These are phyloP conservation scores for Nakazawaea anatomiae DNA, from an alignment of 805 yeast species.

Conservation along the genomic window DNA sequence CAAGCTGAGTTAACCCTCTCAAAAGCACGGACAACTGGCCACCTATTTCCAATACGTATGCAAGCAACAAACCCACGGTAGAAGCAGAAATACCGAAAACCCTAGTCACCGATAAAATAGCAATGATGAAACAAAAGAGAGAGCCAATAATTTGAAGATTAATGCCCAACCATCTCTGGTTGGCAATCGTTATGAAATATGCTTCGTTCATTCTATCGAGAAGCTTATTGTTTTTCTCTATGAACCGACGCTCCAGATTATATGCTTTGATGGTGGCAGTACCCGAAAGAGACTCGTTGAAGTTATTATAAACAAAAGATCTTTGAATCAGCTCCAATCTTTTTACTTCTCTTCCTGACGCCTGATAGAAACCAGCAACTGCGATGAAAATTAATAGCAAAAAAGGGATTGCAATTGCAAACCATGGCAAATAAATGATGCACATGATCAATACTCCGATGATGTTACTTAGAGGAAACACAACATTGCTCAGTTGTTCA, in stretches of 20 bases:
- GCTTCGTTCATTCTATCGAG: slow-evolving; percentile 65
- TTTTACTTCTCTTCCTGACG: slow-evolving; percentile 70
- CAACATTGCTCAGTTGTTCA: slow-evolving; percentile 59
- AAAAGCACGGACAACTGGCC: slow-evolving; percentile 55
- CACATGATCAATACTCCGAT: slow-evolving; percentile 61
- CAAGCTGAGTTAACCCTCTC: slow-evolving; percentile 62
- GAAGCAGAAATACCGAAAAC: slow-evolving; percentile 57
- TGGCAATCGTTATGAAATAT: slow-evolving; percentile 54
- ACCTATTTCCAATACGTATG: slow-evolving; percentile 51
- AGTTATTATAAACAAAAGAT: slow-evolving; percentile 64
- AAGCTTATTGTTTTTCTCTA: slow-evolving; percentile 35
- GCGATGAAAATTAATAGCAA: slow-evolving; percentile 36
- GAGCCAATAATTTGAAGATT: slow-evolving; percentile 53
- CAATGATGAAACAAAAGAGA: slow-evolving; percentile 43
- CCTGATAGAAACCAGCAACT: slow-evolving; percentile 54
- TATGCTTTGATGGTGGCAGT: slow-evolving; percentile 60
- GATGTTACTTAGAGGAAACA: slow-evolving; percentile 49
- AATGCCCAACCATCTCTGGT: slow-evolving; percentile 70
- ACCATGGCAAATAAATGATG: slow-evolving; percentile 39
- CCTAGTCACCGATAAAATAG: slow-evolving; percentile 54
- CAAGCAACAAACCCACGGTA: slow-evolving; percentile 60
- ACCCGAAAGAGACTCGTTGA: slow-evolving; percentile 68
- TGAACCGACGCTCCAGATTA: slow-evolving; percentile 38
- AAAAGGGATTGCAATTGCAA: slow-evolving; percentile 41
- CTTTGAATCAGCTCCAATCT: slow-evolving; percentile 69